Base-by-base conservation (phyloP, 2,329 filamentous ascomycete species). In the Beauveria scarabaeidicola region DNA sequence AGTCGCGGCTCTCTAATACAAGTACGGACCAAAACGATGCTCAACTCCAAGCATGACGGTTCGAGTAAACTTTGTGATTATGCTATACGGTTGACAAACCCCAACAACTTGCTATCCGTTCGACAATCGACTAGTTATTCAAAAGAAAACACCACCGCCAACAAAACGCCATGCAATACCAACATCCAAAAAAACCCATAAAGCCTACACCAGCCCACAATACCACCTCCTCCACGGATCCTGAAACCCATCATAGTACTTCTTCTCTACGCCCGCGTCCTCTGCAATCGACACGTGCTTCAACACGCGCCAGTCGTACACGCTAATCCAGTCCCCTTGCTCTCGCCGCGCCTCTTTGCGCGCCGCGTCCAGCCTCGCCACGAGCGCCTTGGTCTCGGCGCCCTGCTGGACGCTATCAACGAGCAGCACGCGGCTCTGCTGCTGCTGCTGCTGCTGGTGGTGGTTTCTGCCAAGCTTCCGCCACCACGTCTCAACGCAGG, bases 271-370 rank as follows among this genome's bases (percentile, higher is more conserved):
- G 5, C 47, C 60, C 2, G 64, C 67, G 47, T 71, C 69, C 58
- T 81, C 78, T 47, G 71, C 60, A 38, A 73, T 72, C 2, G 69
- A 69, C 10, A 81, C 65, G 21, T 74, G 70, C 36, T 73, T 69
- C 51, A 81, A 61, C 5, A 79, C 66, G 5, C 75, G 70, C 77
- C 78, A 81, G 63, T 81, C 77, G 57, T 77, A 78, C 1, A 79
- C 70, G 6, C 70, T 69, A 2, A 78, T 71, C 69, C 72, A 75
- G 10, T 72, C 70, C 6, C 72, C 66, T 29, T 64, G 63, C 5
- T 70, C 69, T 2, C 66, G 64, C 3, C 66, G 66, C 10, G 64
- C 65, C 23, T 58, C 63, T 13, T 72, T 50, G 11, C 71, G 68
- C 10, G 67, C 62, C 7, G 64, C 58, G 40, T 75, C 66, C 8